Conservation (phyloP, 306 rosid genomes). For the Trifolium fragiferum region DNA sequence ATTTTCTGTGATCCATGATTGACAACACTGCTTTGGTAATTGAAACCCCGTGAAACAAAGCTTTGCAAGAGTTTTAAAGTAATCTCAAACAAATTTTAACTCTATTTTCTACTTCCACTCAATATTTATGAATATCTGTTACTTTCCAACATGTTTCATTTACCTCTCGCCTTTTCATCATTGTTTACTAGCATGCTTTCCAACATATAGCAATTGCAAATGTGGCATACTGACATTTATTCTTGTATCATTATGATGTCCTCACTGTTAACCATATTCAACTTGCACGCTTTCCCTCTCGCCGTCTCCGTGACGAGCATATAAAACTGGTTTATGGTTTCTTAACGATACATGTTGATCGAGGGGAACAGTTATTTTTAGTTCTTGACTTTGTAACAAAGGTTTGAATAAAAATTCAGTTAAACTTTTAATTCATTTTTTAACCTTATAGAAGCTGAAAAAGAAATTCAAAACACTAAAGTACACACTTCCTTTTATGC, state of each 20-base stretch:
- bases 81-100: background rate
- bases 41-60: background rate
- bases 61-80: background rate
- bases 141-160: background rate
- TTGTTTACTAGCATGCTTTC: background rate
- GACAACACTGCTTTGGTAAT: background rate
- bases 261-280: background rate
- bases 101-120: background rate
- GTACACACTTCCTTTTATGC: constrained; percentile 9
- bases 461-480: constrained; percentile 7
- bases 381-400: constrained; percentile 14
- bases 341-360: background rate
- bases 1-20: background rate
- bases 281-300: background rate
- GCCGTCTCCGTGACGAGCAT: background rate
- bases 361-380: background rate
- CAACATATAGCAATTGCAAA: background rate
- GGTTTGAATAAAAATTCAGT: background rate
- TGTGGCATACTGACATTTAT: background rate
- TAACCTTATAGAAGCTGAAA: constrained; percentile 17
- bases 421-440: background rate
- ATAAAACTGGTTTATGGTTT: too few relatives aligned
- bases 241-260: too few relatives aligned
- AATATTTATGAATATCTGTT: background rate
- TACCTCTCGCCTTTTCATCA: background rate